Evolutionary conservation across 148 eudicot species (phyloP).

Genomic region (Rheum nobile): DNA sequence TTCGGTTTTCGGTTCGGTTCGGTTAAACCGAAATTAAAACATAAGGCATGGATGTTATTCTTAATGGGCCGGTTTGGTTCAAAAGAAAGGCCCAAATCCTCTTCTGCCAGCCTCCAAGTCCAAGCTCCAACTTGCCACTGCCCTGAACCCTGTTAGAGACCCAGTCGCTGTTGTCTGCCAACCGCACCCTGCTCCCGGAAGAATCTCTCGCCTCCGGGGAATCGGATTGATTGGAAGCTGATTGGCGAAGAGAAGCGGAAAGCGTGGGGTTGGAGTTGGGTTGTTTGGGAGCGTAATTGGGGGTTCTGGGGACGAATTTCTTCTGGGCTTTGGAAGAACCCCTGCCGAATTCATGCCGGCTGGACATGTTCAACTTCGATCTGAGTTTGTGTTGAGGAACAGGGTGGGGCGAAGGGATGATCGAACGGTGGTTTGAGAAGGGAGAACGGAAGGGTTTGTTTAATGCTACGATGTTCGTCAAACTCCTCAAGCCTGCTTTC

Average conservation of each 20-base stretch:
- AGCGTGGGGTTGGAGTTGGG: conserved; percentile 21
- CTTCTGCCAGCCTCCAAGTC: too few species aligned
- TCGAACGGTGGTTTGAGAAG: neutral
- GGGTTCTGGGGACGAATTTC: conserved; percentile 29
- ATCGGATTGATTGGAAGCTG: conserved; percentile 12
- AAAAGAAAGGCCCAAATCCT: too few species aligned
- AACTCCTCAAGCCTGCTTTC: too few species aligned
- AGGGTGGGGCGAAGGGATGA: neutral
- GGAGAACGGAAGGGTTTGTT: neutral
- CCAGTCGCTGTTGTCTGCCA: conserved; percentile 25
- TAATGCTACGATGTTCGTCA: too few species aligned
- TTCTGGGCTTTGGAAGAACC: conserved; percentile 26
- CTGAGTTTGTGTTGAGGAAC: neutral
- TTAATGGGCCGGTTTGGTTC: too few species aligned
- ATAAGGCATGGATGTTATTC: too few species aligned
- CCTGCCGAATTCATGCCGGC: conserved; percentile 15
- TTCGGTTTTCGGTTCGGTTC: too few species aligned
- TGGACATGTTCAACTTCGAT: conserved; percentile 18
- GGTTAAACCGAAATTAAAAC: too few species aligned
- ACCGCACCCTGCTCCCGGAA: conserved; percentile 18
- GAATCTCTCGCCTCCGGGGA: neutral
- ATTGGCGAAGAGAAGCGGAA: conserved; percentile 38
- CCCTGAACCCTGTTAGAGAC: conserved; percentile 15
- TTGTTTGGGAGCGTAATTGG: conserved; percentile 10
- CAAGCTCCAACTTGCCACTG: too few species aligned